Percentiles rank a stretch among this genome's conserved stretches.
phyloP scores from a whole-genome alignment of 805 yeast species.

The Candida pini region DNA sequence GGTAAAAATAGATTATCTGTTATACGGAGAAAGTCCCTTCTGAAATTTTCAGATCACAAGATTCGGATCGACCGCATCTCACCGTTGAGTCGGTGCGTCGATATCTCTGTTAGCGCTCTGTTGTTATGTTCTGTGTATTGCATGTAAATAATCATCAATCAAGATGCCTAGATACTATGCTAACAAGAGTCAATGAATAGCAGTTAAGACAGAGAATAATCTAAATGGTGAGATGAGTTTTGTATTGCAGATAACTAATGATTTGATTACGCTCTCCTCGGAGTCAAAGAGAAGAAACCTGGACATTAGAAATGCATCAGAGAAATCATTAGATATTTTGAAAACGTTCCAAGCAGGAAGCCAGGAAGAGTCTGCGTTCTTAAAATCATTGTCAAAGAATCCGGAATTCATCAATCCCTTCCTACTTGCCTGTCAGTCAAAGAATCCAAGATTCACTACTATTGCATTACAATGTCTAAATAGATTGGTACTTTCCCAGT shows the following conservation, averaged over 20 bases:
- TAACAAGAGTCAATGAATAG: no score
- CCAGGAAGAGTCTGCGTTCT: slow-evolving; percentile 11
- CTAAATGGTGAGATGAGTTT: slow-evolving; percentile 32
- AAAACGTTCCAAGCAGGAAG: slow-evolving; percentile 24
- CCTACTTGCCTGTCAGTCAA: slow-evolving; percentile 62
- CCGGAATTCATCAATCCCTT: slow-evolving; percentile 64
- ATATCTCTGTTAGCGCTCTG: no score
- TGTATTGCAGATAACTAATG: slow-evolving; percentile 46
- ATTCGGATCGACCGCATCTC: no score
- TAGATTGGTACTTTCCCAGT: slow-evolving; percentile 46
- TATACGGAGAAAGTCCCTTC: no score
- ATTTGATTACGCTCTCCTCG: slow-evolving; percentile 52
- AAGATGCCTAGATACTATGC: no score
- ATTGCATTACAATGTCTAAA: slow-evolving; percentile 70
- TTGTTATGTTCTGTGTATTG: no score
- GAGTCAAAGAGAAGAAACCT: slow-evolving; percentile 69
- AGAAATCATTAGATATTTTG: slow-evolving; percentile 43
- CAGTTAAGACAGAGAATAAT: neutral
- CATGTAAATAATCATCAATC: no score
- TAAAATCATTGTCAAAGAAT: slow-evolving; percentile 32
- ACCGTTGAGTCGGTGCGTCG: no score
- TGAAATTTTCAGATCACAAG: no score
- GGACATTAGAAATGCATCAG: slow-evolving; percentile 58
- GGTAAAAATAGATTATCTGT: no score
- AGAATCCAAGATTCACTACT: slow-evolving; percentile 68